phyloP scores from a whole-genome alignment of 2,329 filamentous ascomycete species.

The Nannizziopsis barbatae region DNA sequence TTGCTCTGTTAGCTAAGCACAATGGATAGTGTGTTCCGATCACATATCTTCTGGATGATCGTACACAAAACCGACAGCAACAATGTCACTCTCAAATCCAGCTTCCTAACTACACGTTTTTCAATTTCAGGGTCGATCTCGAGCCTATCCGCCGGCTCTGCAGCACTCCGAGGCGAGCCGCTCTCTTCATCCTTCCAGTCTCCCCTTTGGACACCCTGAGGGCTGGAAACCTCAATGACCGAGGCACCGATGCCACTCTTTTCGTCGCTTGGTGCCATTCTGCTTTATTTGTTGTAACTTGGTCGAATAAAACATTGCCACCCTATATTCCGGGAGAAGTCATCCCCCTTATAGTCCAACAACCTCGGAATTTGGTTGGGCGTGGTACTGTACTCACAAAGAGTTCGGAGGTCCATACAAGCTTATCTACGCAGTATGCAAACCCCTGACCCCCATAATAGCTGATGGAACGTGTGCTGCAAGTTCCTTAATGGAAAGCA shows the following conservation, averaged over 20 bases:
- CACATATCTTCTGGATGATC: constrained; percentile 6
- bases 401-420: too few relatives aligned
- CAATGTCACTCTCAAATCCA: constrained; percentile 39
- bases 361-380: too few relatives aligned
- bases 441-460: too few relatives aligned
- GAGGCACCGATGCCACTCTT: not conserved
- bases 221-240: not conserved
- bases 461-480: too few relatives aligned
- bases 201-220: not conserved
- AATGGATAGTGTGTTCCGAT: not conserved
- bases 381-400: too few relatives aligned
- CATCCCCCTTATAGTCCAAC: too few relatives aligned
- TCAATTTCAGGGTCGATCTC: constrained; percentile 19
- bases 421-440: too few relatives aligned
- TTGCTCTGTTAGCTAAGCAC: not conserved
- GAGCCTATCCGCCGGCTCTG: not conserved
- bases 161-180: not conserved
- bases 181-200: not conserved
- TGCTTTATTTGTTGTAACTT: not conserved
- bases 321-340: too few relatives aligned
- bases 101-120: constrained; percentile 38
- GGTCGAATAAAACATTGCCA: too few relatives aligned
- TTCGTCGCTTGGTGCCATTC: not conserved
- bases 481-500: too few relatives aligned
- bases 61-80: constrained; percentile 36